Conservation (phyloP, 139 green algal species). For the Picochlorum sp. region DNA sequence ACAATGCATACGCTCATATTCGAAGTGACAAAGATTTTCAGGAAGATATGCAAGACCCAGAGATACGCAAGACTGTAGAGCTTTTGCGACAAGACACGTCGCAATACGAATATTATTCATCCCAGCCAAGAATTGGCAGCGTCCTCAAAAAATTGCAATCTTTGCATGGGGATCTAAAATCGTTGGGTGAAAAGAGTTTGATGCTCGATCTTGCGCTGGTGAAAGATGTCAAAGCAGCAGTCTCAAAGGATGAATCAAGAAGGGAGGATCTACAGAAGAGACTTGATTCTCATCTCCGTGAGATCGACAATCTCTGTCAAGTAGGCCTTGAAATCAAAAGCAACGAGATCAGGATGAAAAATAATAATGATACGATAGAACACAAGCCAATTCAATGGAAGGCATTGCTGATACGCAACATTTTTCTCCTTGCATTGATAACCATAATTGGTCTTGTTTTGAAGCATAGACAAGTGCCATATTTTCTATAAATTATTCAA, state of each 20-base stretch:
- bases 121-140: background rate
- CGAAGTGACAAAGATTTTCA: slow-evolving; percentile 2
- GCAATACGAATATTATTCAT: background rate
- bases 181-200: background rate
- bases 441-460: too few species aligned
- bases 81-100: background rate
- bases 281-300: background rate
- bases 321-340: too few species aligned
- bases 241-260: background rate
- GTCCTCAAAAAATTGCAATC: background rate
- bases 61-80: background rate
- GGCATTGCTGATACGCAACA: too few species aligned
- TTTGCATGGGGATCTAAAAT: background rate
- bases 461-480: too few species aligned
- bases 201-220: slow-evolving; percentile 1
- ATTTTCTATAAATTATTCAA: too few species aligned
- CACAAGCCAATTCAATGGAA: too few species aligned
- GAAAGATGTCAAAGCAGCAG: background rate
- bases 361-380: too few species aligned
- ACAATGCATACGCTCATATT: background rate
- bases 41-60: background rate
- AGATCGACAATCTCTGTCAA: too few species aligned
- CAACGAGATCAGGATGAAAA: too few species aligned
- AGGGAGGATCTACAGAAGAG: background rate
- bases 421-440: too few species aligned